Percentiles rank a stretch among this genome's conserved stretches.
These are phyloP conservation scores for Botrytis cinerea DNA, from an alignment of 2,329 filamentous ascomycete species.

Conservation along the genomic window DNA sequence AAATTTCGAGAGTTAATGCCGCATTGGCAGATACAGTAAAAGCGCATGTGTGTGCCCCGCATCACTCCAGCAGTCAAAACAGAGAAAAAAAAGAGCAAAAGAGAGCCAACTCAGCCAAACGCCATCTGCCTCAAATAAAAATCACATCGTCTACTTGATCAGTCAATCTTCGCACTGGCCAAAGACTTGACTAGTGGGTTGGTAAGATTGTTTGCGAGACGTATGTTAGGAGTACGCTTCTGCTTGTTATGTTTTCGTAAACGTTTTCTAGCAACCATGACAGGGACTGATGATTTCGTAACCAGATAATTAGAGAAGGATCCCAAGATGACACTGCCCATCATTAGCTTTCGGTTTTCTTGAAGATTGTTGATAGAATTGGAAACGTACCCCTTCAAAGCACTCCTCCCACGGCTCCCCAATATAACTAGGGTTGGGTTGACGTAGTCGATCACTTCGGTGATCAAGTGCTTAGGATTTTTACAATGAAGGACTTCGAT, in stretches of 20 bases:
- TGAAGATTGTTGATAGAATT: constrained; percentile 22
- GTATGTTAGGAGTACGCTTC: constrained; percentile 63
- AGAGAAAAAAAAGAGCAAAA: not conserved
- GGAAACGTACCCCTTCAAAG: constrained; percentile 77
- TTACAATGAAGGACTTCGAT: constrained; percentile 98
- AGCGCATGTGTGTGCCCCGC: not conserved
- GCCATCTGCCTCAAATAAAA: not conserved
- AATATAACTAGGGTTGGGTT: constrained; percentile 91
- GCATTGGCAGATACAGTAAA: not conserved
- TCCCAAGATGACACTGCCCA: constrained; percentile 78
- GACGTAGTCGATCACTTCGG: constrained; percentile 92
- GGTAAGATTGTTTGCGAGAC: constrained; percentile 79
- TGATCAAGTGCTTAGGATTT: constrained; percentile 93
- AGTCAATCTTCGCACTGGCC: constrained; percentile 28
- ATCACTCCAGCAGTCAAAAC: not conserved
- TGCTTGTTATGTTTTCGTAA: constrained; percentile 84
- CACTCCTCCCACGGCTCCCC: constrained; percentile 86
- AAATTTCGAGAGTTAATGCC: not conserved
- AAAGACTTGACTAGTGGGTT: constrained; percentile 50
- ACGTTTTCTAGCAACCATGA: constrained; percentile 95
- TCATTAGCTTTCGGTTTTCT: constrained; percentile 34
- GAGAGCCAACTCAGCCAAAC: not conserved
- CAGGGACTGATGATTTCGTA: constrained; percentile 92
- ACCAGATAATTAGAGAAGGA: constrained; percentile 98
- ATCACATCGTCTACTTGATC: not conserved